A percentile compares a stretch with the other conserved stretches of the same genome.
Evolutionary conservation across 2,329 filamentous ascomycete genomes (phyloP).

Genomic region (Phialophora tarda): DNA sequence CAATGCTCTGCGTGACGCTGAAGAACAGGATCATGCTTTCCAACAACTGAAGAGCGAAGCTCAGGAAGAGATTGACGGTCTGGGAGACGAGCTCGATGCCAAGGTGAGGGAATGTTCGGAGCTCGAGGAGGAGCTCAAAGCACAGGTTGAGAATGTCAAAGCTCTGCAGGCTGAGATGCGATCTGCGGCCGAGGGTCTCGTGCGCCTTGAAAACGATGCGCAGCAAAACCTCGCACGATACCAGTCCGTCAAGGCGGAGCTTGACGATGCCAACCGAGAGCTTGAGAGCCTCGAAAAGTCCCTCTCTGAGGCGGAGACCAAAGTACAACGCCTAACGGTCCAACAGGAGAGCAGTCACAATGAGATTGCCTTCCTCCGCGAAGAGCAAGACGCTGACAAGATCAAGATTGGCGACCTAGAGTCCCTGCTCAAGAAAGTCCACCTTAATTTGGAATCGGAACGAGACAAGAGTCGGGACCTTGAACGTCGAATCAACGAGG

Average conservation of each 20-base stretch:
- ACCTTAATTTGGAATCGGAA: slow-evolving; percentile 81
- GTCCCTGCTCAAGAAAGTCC: slow-evolving; percentile 76
- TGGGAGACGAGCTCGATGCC: slow-evolving; percentile 71
- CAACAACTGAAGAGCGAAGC: slow-evolving; percentile 62
- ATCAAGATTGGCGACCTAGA: slow-evolving; percentile 96
- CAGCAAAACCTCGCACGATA: slow-evolving; percentile 78
- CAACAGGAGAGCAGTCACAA: slow-evolving; percentile 91
- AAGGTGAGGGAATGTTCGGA: slow-evolving; percentile 73
- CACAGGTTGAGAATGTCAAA: slow-evolving; percentile 83
- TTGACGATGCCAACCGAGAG: slow-evolving; percentile 83
- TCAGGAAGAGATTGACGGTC: slow-evolving; percentile 62
- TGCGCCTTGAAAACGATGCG: slow-evolving; percentile 88
- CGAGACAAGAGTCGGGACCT: slow-evolving; percentile 75
- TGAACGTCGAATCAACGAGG: slow-evolving; percentile 75
- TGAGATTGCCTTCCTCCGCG: slow-evolving; percentile 91
- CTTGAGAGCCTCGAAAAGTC: slow-evolving; percentile 84
- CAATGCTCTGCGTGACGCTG: slow-evolving; percentile 76
- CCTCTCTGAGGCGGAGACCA: slow-evolving; percentile 81
- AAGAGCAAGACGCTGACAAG: slow-evolving; percentile 97
- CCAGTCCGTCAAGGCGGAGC: slow-evolving; percentile 79
- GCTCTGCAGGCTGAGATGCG: slow-evolving; percentile 95
- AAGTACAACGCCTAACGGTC: slow-evolving; percentile 84
- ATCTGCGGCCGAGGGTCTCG: slow-evolving; percentile 81
- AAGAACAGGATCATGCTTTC: slow-evolving; percentile 62
- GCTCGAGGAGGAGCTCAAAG: slow-evolving; percentile 72